Base-by-base conservation (phyloP, 768 basidiomycete genomes). In the Mycena venus region DNA sequence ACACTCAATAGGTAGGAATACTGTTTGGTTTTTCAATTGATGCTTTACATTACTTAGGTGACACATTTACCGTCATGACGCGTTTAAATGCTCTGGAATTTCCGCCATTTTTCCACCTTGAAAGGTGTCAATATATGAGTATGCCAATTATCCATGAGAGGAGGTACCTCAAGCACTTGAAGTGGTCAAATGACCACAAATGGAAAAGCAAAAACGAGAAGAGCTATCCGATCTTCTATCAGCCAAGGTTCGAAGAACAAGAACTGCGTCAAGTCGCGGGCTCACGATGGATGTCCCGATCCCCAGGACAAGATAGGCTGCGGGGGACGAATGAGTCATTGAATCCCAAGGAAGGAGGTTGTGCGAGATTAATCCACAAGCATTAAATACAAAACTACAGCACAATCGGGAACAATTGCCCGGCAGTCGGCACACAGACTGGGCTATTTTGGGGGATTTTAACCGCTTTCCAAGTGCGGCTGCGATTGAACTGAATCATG, bases 1-100 rank as follows among this genome's bases (percentile, higher is more conserved):
- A 95, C 79, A 53, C 87, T 88, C 69, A 90, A 56, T 23, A 95
- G 79, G 78, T 95, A 95, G 3, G 93, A 90, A 80, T 95, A 95
- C 94, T 95, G 74, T 7, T 14, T 17, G 29, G 21, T 17, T 19
- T 31, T 17, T 11, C 53, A 63, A 42, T 36, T 32, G 53, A 7
- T 10, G 29, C 3, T 36, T 15, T 5, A 5, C 8, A 14, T 62
- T 44, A 25, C 15, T 51, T 34, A 32, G 7, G n/a, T 27, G 29
- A 11, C 14, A n/a, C n/a, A 81, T 90, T 66, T 72, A 95, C 94
- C 42, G 93, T 96, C 95, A 96, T 96, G 80, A 95, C 79, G 29
- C 95, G 90, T 82, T 95, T 96, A 85, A 96, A 96, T 4, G 93
- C 88, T n/a, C 93, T 94, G 19, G 91, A 88, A 70, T 90, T 82